These are phyloP conservation scores for Hypsizygus ulmarius DNA, from an alignment of 1,284 basidiomycete species.

Conservation along the genomic window DNA sequence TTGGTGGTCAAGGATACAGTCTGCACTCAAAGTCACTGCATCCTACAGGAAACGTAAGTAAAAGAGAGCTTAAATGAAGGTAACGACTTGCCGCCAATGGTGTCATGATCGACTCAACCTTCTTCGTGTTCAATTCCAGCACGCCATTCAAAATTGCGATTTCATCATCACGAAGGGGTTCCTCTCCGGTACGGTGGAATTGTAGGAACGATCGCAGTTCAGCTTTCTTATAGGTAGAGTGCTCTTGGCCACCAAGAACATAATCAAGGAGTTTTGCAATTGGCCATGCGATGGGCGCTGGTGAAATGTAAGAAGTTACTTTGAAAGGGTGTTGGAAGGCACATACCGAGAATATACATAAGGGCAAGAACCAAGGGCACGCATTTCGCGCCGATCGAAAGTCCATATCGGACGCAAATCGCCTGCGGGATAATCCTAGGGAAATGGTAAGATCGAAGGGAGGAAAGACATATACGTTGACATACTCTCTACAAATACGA, in stretches of 20 bases:
- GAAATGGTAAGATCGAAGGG: not conserved
- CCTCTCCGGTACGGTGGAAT: slow-evolving; percentile 83
- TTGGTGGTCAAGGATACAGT: slow-evolving; percentile 79
- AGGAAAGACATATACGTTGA: slow-evolving; percentile 24
- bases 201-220: slow-evolving; percentile 93
- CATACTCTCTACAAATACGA: slow-evolving; percentile 41
- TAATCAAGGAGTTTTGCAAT: slow-evolving; percentile 85
- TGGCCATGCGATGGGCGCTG: slow-evolving; percentile 85
- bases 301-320: slow-evolving; percentile 1
- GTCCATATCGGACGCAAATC: slow-evolving; percentile 85
- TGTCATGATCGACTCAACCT: slow-evolving; percentile 85
- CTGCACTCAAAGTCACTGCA: slow-evolving; percentile 72
- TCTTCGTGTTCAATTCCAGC: slow-evolving; percentile 81
- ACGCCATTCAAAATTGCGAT: slow-evolving; percentile 89
- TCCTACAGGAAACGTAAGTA: slow-evolving; percentile 46
- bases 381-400: slow-evolving; percentile 85
- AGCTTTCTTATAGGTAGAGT: slow-evolving; percentile 86
- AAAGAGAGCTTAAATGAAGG: not conserved
- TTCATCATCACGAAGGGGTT: slow-evolving; percentile 87
- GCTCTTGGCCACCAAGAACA: slow-evolving; percentile 70
- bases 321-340: not conserved
- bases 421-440: slow-evolving; percentile 84
- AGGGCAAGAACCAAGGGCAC: slow-evolving; percentile 77
- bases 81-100: slow-evolving; percentile 59
- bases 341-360: slow-evolving; percentile 77